These are phyloP conservation scores for Podaxis sp. DNA, from an alignment of 768 basidiomycete genomes.

Conservation along the genomic window DNA sequence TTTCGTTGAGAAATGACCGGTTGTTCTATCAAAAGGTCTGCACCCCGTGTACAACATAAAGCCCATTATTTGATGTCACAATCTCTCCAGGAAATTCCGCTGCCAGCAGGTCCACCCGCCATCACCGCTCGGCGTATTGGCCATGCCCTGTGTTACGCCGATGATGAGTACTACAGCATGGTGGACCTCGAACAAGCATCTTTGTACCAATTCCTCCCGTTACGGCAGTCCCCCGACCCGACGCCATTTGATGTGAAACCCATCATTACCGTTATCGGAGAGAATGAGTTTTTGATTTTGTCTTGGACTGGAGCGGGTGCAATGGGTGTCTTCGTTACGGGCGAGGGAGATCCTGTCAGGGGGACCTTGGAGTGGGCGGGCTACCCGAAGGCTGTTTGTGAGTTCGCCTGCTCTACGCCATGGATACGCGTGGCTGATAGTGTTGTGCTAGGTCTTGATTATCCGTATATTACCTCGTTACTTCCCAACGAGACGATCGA, in stretches of 20 bases:
- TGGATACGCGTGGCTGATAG: background rate
- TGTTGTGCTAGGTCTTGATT: constrained; percentile 63
- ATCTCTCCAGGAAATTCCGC: constrained; percentile 63
- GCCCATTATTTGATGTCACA: background rate
- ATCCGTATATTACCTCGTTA: constrained; percentile 76
- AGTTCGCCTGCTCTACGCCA: constrained; percentile 27
- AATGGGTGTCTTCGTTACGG: constrained; percentile 83
- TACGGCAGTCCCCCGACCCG: constrained; percentile 63
- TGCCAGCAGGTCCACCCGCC: constrained; percentile 44
- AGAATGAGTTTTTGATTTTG: constrained; percentile 81
- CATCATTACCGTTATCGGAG: constrained; percentile 69
- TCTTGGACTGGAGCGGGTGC: constrained; percentile 82
- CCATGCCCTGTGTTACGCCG: constrained; percentile 69
- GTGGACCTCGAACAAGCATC: constrained; percentile 75
- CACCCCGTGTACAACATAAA: background rate
- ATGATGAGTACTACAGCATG: constrained; percentile 69
- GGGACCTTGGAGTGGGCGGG: constrained; percentile 86
- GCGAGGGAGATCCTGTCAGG: constrained; percentile 83
- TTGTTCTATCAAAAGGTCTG: constrained; percentile 59
- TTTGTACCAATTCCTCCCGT: constrained; percentile 70
- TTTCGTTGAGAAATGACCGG: constrained; percentile 58
- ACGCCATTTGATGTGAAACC: constrained; percentile 51
- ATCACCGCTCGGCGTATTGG: constrained; percentile 59
- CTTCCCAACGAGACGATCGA: constrained; percentile 78
- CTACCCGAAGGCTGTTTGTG: constrained; percentile 76